phyloP scores from a whole-genome alignment of 768 basidiomycete species.

The Lentinula boryana region DNA sequence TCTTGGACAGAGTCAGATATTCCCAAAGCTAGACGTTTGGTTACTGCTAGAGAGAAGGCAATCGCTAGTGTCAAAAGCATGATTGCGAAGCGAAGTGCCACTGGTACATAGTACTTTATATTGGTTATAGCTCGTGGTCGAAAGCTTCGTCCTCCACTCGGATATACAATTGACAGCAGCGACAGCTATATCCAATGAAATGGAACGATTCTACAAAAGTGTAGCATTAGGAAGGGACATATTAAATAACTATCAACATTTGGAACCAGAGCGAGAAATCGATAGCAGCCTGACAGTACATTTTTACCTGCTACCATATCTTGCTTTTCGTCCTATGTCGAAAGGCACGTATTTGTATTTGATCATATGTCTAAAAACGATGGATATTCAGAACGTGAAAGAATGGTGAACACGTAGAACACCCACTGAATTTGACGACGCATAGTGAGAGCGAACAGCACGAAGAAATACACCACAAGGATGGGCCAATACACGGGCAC shows the following conservation, averaged over 20 bases:
- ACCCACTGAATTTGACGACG: slow-evolving; percentile 91
- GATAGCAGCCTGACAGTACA: neutral
- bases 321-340: slow-evolving; percentile 89
- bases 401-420: neutral
- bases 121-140: neutral
- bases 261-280: neutral
- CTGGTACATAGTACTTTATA: neutral
- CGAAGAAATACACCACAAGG: slow-evolving; percentile 93
- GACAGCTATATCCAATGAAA: neutral
- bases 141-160: neutral
- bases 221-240: neutral
- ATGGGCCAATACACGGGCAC: slow-evolving; percentile 99
- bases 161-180: neutral
- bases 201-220: neutral
- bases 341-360: slow-evolving; percentile 98
- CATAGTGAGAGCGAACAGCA: slow-evolving; percentile 93
- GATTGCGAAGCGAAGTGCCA: slow-evolving; percentile 32
- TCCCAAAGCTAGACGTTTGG: slow-evolving; percentile 57
- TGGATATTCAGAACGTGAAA: slow-evolving; percentile 7
- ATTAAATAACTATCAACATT: neutral
- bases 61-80: slow-evolving; percentile 56
- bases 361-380: slow-evolving; percentile 84
- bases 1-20: slow-evolving; percentile 38
- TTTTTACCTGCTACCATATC: slow-evolving; percentile 62
- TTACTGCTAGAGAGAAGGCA: slow-evolving; percentile 64